A percentile compares a stretch with the other conserved stretches of the same genome.
phyloP scores from a whole-genome alignment of 176 grass and related monocot species.

The Aegilops sharonensis region DNA sequence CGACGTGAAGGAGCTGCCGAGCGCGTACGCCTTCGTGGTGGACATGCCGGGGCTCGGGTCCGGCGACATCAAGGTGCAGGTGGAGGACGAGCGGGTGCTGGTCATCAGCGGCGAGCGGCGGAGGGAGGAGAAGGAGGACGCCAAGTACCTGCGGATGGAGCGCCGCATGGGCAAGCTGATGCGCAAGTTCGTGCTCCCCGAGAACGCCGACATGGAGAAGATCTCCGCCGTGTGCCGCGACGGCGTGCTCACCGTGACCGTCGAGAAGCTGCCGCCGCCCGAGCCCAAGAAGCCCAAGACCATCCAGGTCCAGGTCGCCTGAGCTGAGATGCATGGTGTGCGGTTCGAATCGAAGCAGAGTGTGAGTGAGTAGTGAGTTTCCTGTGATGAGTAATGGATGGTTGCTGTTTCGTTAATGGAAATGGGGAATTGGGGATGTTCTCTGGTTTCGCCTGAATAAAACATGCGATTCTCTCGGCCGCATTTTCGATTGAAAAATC shows the following conservation, averaged over 20 bases:
- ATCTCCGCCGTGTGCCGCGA: slow-evolving; percentile 62
- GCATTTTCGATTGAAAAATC: too few species aligned
- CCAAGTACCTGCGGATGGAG: slow-evolving; percentile 80
- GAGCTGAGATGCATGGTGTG: too few species aligned
- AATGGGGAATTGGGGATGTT: neutral
- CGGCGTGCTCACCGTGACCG: slow-evolving; percentile 62
- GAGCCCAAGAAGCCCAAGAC: slow-evolving; percentile 88
- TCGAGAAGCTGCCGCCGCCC: slow-evolving; percentile 71
- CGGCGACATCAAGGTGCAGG: slow-evolving; percentile 77
- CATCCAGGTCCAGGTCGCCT: slow-evolving; percentile 68
- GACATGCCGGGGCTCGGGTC: slow-evolving; percentile 85
- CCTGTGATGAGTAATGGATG: neutral
- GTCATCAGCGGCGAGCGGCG: slow-evolving; percentile 70
- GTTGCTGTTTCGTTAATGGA: neutral
- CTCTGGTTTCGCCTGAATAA: neutral
- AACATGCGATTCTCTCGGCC: neutral
- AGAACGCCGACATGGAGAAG: slow-evolving; percentile 65
- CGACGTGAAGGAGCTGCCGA: slow-evolving; percentile 72
- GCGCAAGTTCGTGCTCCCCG: slow-evolving; percentile 73
- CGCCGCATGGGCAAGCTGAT: slow-evolving; percentile 82
- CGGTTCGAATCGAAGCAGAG: too few species aligned
- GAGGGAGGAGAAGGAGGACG: slow-evolving; percentile 66
- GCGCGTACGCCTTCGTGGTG: slow-evolving; percentile 49
- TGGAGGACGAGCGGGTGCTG: slow-evolving; percentile 76
- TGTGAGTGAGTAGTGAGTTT: too few species aligned